Conservation (phyloP, 345 rosid species). For the Hibiscus syriacus region DNA sequence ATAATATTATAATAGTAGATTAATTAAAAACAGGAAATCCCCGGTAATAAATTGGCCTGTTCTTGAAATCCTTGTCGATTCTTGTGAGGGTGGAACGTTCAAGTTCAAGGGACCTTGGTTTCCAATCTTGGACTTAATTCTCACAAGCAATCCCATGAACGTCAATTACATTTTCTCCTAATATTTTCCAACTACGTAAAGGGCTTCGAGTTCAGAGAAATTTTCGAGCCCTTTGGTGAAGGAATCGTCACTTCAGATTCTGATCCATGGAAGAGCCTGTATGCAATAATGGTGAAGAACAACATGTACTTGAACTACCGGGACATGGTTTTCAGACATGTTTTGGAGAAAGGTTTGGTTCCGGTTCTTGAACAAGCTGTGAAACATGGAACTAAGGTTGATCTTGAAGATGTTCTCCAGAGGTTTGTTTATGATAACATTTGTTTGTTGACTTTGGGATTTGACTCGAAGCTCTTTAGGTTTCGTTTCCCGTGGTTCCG, state of each 20-base stretch:
- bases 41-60: conserved; percentile 14
- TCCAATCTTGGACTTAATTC: neutral
- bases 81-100: neutral
- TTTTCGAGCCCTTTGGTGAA: conserved; percentile 17
- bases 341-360: conserved; percentile 1
- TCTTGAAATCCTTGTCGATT: conserved; percentile 8
- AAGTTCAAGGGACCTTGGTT: conserved; percentile 20
- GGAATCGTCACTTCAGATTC: conserved; percentile 16
- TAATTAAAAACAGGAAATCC: neutral
- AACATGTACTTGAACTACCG: neutral
- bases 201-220: conserved; percentile 7
- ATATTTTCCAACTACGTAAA: conserved; percentile 18
- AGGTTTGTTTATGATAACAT: conserved; percentile 23
- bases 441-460: conserved; percentile 13
- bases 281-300: neutral
- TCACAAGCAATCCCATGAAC: conserved; percentile 11
- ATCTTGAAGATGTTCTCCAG: conserved; percentile 25
- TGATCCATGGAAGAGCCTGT: conserved; percentile 13
- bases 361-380: conserved; percentile 7
- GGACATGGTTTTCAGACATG: neutral
- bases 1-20: no score
- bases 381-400: neutral
- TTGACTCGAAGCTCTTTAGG: conserved; percentile 16
- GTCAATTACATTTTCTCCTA: conserved; percentile 9
- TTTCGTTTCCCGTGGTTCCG: conserved; percentile 14